Percentiles rank a stretch among this genome's conserved stretches.
phyloP scores from a whole-genome alignment of 495 filamentous ascomycete species.

The Cladorrhinum samala region DNA sequence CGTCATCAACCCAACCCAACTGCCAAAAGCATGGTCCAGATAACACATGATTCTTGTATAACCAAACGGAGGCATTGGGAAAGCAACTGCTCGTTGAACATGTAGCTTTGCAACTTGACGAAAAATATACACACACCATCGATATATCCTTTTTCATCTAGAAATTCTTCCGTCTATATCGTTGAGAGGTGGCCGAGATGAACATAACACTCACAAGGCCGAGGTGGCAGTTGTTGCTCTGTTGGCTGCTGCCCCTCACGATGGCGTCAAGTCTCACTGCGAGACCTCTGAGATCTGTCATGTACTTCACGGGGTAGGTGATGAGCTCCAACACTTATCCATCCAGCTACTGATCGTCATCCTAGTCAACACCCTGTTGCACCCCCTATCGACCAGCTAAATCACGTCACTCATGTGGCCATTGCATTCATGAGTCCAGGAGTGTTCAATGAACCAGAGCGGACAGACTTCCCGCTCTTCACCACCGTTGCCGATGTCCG shows the following conservation, averaged over 20 bases:
- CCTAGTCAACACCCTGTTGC: constrained; percentile 48
- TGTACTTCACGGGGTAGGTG: constrained; percentile 55
- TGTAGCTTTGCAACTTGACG: too few relatives aligned
- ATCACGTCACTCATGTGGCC: constrained; percentile 55
- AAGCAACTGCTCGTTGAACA: too few relatives aligned
- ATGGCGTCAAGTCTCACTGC: constrained; percentile 18
- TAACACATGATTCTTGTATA: too few relatives aligned
- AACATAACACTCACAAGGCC: constrained; percentile 5
- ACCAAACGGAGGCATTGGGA: too few relatives aligned
- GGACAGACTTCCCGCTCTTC: constrained; percentile 52
- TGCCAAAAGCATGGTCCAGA: too few relatives aligned
- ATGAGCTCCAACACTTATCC: background rate
- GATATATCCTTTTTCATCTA: background rate
- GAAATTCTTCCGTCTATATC: background rate
- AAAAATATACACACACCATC: background rate
- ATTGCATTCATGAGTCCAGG: constrained; percentile 60
- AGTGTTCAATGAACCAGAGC: constrained; percentile 50
- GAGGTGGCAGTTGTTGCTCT: constrained; percentile 10
- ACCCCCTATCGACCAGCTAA: constrained; percentile 40
- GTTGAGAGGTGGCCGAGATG: background rate
- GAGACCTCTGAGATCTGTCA: constrained; percentile 38
- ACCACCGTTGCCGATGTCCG: constrained; percentile 52
- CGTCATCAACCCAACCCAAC: too few relatives aligned
- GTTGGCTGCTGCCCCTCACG: constrained; percentile 13
- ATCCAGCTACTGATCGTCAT: background rate